A percentile compares a stretch with the other conserved stretches of the same genome.
Conservation (phyloP, 2,329 filamentous ascomycete species). For the Trichophyton rubrum region DNA sequence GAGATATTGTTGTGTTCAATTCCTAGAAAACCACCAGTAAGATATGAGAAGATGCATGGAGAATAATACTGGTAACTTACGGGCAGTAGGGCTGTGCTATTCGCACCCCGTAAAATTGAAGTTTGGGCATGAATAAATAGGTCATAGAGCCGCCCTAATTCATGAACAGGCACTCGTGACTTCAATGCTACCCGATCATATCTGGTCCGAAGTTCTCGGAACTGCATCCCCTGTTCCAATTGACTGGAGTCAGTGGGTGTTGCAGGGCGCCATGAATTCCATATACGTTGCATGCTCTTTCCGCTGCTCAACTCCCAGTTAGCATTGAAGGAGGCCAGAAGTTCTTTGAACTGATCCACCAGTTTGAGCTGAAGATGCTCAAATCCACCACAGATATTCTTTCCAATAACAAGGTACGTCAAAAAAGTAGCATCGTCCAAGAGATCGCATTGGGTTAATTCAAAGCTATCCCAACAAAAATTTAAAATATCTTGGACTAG, state of each 20-base stretch:
- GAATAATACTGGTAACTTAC: slow-evolving; percentile 12
- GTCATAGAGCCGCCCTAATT: slow-evolving; percentile 25
- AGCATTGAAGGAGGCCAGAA: slow-evolving; percentile 48
- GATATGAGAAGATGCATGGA: background rate
- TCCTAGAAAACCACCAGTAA: slow-evolving; percentile 17
- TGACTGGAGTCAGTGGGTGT: slow-evolving; percentile 32
- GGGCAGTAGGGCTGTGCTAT: slow-evolving; percentile 25
- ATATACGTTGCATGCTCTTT: slow-evolving; percentile 66
- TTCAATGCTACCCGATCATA: slow-evolving; percentile 28
- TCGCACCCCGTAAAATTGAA: slow-evolving; percentile 26
- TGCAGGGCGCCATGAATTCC: slow-evolving; percentile 57
- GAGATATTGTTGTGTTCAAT: slow-evolving; percentile 28
- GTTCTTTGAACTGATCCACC: slow-evolving; percentile 18
- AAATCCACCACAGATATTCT: slow-evolving; percentile 24
- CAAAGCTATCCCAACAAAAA: slow-evolving; percentile 40
- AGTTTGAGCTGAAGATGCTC: slow-evolving; percentile 20
- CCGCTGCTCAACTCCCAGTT: slow-evolving; percentile 64
- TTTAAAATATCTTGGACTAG: slow-evolving; percentile 24
- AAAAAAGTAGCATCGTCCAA: slow-evolving; percentile 45
- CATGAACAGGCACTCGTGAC: slow-evolving; percentile 25
- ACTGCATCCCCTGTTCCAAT: slow-evolving; percentile 23
- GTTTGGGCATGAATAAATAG: slow-evolving; percentile 27
- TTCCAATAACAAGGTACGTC: slow-evolving; percentile 38
- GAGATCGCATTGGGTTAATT: slow-evolving; percentile 27
- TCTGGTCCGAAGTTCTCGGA: slow-evolving; percentile 25